Conservation (phyloP, 148 eudicot genomes). For the Dianthus caryophyllus region DNA sequence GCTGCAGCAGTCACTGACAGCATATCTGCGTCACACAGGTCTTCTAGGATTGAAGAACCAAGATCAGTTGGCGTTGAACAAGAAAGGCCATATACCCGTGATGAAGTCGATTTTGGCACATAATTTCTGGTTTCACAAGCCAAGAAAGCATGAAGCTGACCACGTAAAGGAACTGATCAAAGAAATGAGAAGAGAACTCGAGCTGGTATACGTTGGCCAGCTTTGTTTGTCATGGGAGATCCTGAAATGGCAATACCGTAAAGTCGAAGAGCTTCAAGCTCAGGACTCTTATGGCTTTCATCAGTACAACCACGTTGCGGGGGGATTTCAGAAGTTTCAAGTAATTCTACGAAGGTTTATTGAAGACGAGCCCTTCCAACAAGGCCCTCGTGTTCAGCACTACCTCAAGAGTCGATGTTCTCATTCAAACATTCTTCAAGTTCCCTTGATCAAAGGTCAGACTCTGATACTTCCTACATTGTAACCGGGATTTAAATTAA, state of each 20-base stretch:
- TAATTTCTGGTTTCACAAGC: slow-evolving; percentile 50
- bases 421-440: slow-evolving; percentile 53
- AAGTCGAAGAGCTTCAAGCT: slow-evolving; percentile 45
- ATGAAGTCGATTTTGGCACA: slow-evolving; percentile 43
- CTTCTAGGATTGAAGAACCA: slow-evolving; percentile 64
- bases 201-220: slow-evolving; percentile 70
- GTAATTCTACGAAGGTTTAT: slow-evolving; percentile 70
- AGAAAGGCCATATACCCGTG: slow-evolving; percentile 40
- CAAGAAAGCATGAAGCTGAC: slow-evolving; percentile 49
- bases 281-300: slow-evolving; percentile 41
- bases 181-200: slow-evolving; percentile 60
- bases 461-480: neutral
- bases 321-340: slow-evolving; percentile 75
- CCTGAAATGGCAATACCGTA: slow-evolving; percentile 63
- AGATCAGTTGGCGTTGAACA: slow-evolving; percentile 32
- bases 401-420: slow-evolving; percentile 54
- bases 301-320: slow-evolving; percentile 56
- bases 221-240: slow-evolving; percentile 89
- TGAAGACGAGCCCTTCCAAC: slow-evolving; percentile 79
- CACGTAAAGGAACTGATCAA: slow-evolving; percentile 44
- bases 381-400: slow-evolving; percentile 61
- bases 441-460: slow-evolving; percentile 33
- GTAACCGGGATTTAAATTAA: neutral
- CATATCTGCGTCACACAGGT: slow-evolving; percentile 31
- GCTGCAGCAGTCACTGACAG: neutral